Conservation (phyloP, 129 eudicot species). For the Helianthus annuus region HanXRQr2.0-SUNRISE NC_035442.2:149280445-149280944, state of each 20-base stretch:
- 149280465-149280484: constrained; percentile 15
- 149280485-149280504: constrained; percentile 4
- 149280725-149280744: constrained; percentile 81
- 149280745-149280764: neutral
- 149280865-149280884: constrained; percentile 87
- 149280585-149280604: constrained; percentile 94
- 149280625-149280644: constrained; percentile 76
- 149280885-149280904: constrained; percentile 91
- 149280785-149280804: constrained; percentile 8
- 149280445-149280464: neutral
- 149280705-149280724: constrained; percentile 67
- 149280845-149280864: constrained; percentile 87
- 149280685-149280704: constrained; percentile 67
- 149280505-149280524: neutral
- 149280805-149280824: constrained; percentile 5
- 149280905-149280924: constrained; percentile 88
- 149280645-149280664: constrained; percentile 88
- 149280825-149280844: constrained; percentile 92
- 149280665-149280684: constrained; percentile 81
- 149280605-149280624: constrained; percentile 93
- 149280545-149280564: constrained; percentile 22
- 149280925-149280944: constrained; percentile 52
- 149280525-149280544: neutral
- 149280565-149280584: constrained; percentile 96
- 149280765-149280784: neutral